Conservation (phyloP, 192 early-diverging fungal genomes). For the Coemansia sp. region DNA sequence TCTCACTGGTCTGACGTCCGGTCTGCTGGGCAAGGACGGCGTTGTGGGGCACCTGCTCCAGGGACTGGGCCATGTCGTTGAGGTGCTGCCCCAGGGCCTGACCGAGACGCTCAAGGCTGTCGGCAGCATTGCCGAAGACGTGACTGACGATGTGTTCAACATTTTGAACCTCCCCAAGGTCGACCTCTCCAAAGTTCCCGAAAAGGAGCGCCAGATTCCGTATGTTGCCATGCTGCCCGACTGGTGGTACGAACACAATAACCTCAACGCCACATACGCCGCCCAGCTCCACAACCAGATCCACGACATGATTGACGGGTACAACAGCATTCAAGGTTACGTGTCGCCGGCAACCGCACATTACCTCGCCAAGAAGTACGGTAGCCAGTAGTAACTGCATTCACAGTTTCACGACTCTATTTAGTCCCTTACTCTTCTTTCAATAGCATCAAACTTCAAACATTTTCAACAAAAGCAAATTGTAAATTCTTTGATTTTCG, state of each 20-base stretch:
- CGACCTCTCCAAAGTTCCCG: constrained; percentile 45
- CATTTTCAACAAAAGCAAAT: constrained; percentile 2
- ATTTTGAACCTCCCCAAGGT: constrained; percentile 49
- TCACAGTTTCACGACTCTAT: neutral
- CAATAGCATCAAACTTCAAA: neutral
- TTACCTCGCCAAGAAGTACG: constrained; percentile 52
- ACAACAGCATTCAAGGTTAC: constrained; percentile 48
- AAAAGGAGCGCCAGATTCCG: constrained; percentile 48
- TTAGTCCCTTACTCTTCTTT: neutral
- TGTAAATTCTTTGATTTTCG: neutral
- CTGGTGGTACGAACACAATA: constrained; percentile 48
- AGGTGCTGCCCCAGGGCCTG: constrained; percentile 48
- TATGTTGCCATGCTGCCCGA: constrained; percentile 39
- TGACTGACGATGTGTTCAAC: constrained; percentile 40
- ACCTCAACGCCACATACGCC: constrained; percentile 51
- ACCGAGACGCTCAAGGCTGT: constrained; percentile 50
- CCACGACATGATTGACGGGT: constrained; percentile 50
- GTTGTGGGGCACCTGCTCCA: constrained; percentile 46
- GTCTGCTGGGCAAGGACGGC: constrained; percentile 41
- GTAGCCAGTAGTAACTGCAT: constrained; percentile 4
- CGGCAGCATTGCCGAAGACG: constrained; percentile 37
- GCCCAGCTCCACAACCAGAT: constrained; percentile 43
- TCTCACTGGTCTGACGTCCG: constrained; percentile 33
- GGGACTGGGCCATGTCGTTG: constrained; percentile 46
- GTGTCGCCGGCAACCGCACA: constrained; percentile 47